A percentile compares a stretch with the other conserved stretches of the same genome.
phyloP scores from a whole-genome alignment of 2,329 filamentous ascomycete genomes.

The Apiospora marii region DNA sequence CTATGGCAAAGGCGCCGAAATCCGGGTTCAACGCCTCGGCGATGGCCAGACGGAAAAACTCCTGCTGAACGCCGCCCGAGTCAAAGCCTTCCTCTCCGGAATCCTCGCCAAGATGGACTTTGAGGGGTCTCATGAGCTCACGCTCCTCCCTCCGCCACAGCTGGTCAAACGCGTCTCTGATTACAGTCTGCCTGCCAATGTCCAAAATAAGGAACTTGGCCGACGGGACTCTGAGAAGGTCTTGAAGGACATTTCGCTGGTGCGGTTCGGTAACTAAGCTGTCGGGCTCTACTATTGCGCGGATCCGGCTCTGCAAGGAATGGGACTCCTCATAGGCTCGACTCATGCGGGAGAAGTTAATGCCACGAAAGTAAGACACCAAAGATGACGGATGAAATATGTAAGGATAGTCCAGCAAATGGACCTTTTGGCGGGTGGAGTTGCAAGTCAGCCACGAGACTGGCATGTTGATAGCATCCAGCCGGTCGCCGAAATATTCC shows the following conservation, averaged over 20 bases:
- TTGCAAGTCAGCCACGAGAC: constrained; percentile 72
- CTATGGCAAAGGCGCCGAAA: constrained; percentile 82
- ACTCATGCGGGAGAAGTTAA: constrained; percentile 90
- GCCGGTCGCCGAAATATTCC: constrained; percentile 76
- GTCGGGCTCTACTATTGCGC: constrained; percentile 61
- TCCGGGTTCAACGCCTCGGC: constrained; percentile 79
- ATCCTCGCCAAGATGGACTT: constrained; percentile 85
- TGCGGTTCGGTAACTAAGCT: constrained; percentile 63
- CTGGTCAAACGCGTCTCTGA: constrained; percentile 83
- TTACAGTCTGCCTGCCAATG: constrained; percentile 70
- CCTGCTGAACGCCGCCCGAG: constrained; percentile 93
- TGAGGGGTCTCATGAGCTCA: constrained; percentile 84
- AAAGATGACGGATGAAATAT: constrained; percentile 78
- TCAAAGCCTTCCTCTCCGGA: constrained; percentile 89
- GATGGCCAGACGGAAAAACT: constrained; percentile 89
- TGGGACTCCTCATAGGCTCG: constrained; percentile 76
- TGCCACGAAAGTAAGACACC: constrained; percentile 84
- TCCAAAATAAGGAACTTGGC: constrained; percentile 76
- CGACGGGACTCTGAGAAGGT: constrained; percentile 71
- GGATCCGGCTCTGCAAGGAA: constrained; percentile 63
- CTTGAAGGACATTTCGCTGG: constrained; percentile 68
- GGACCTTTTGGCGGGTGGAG: constrained; percentile 68
- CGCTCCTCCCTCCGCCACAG: constrained; percentile 86
- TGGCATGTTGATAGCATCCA: constrained; percentile 79
- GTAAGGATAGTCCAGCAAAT: constrained; percentile 82